Evolutionary conservation across 2,329 filamentous ascomycete genomes (phyloP), one percentile per base, ranked within the genome.

Genomic region (Daldinia eschscholtzii): DNA sequence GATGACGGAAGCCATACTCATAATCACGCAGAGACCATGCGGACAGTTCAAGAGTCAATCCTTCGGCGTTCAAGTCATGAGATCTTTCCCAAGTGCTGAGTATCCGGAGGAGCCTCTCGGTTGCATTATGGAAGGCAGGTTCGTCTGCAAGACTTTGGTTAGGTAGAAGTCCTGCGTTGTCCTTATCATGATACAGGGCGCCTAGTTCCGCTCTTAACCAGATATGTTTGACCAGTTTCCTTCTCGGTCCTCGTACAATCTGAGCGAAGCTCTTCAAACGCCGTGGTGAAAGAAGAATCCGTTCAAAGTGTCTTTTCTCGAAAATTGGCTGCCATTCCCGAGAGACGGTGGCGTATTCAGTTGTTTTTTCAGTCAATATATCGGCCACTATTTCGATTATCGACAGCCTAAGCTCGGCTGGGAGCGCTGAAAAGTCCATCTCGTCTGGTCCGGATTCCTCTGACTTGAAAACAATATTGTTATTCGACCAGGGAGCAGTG

Each of bases 161-260:
- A 9, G 26, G 2, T 33, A 26, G 46, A 10, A 33, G n/a, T 52
- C 15, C 46, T 6, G 15, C 15, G n/a, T 33, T 18, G 3, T 9
- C 26, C 2, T 13, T n/a, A 30, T 18, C 46, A 15, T 15, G 4
- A 26, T 28, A 2, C 41, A 20, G 15, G 42, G 30, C 9, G 15
- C 15, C 42, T 28, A 61, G 26, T n/a, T 41, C 57, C 7, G 61
- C 12, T 13, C n/a, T 46, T 6, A 68, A 12, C 57, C 26, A 41
- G 30, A 48, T 64, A 26, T 67, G 53, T 44, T 58, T 61, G 50
- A 56, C 48, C 2, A 61, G 5, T 18, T 46, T 57, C 10, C 42
- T 39, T 28, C 52, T 61, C 13, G 23, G n/a, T 30, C 57, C 64
- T 18, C 15, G 42, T 10, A 62, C 39, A 23, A 67, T 55, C 35